Base-by-base conservation (phyloP, 441 rosid species). In the Erodium trifolium region DNA sequence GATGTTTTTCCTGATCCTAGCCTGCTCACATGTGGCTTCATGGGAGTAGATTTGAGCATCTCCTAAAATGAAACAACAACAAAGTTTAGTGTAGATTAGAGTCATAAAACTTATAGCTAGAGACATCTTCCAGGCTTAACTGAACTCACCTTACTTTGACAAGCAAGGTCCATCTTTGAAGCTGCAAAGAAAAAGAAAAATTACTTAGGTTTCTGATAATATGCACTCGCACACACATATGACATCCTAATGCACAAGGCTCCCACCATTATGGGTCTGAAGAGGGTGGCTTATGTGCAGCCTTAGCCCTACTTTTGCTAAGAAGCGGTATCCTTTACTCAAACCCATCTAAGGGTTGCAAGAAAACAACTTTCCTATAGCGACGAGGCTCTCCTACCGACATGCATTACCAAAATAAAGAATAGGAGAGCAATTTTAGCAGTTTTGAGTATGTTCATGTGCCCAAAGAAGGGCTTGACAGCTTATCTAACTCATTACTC, bases 101-200 rank as follows among this genome's bases (percentile, higher is more conserved):
- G 29, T 66, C 49, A 29, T 39, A 51, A 62, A 51, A 34, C 11
- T 53, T 51, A 76, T 34, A 66, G 69, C 23, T 41, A 57, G 47
- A 68, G 68, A 69, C 34, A 71, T 19, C 10, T 60, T 66, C 34
- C 64, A 55, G 12, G 2, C 51, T 53, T 23, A 72, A 11, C 51
- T 71, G 51, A 74, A 70, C 78, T 67, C 73, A 90, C 99, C 85
- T 82, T 88, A 72, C 83, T 77, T 66, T 67, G 75, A 72, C 86
- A 77, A 73, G 79, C 67, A 68, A 3, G 19, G 51, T 72, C 83
- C 75, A 72, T 87, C 71, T 71, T 80, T 69, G 78, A 71, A 82
- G 81, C 97, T 94, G 84, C 73, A 76, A 69, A 71, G 71, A 76
- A 45, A 77, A 67, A 31, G n/a, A n/a, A n/a, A 31, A 31, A 31